Evolutionary conservation across 2,329 filamentous ascomycete species (phyloP).

Genomic region (Diaporthe citrichinensis): DNA sequence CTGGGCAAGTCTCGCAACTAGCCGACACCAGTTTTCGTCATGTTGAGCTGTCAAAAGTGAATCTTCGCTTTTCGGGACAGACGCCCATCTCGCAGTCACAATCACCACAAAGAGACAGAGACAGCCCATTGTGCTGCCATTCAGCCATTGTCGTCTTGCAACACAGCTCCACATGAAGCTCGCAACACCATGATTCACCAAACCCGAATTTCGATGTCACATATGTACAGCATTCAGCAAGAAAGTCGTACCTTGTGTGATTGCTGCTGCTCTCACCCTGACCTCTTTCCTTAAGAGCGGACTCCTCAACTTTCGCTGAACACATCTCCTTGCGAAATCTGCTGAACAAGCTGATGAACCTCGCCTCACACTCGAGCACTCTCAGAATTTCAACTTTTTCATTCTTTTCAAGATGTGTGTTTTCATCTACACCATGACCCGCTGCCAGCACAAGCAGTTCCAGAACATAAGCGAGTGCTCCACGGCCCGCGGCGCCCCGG

Average conservation of each 20-base stretch:
- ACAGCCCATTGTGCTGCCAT: slow-evolving; percentile 16
- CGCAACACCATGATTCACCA: slow-evolving; percentile 22
- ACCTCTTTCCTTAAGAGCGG: neutral
- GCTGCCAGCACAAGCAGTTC: slow-evolving; percentile 51
- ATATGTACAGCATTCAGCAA: neutral
- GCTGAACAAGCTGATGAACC: neutral
- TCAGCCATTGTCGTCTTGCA: slow-evolving; percentile 14
- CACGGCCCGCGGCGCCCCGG: slow-evolving; percentile 45
- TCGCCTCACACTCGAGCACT: neutral
- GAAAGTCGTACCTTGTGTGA: neutral
- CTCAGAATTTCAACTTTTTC: too few species aligned
- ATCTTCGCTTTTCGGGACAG: neutral
- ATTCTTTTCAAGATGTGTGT: slow-evolving; percentile 49
- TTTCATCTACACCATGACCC: slow-evolving; percentile 48
- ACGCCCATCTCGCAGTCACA: neutral
- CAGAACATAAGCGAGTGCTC: slow-evolving; percentile 53
- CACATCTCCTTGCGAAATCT: neutral
- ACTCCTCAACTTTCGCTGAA: neutral
- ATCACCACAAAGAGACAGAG: neutral
- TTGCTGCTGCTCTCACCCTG: neutral
- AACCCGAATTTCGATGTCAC: neutral
- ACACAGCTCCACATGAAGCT: neutral
- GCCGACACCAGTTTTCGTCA: neutral
- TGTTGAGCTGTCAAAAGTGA: slow-evolving; percentile 13
- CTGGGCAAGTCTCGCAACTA: neutral